Conservation (phyloP, 441 rosid genomes). For the Capsella rubella region DNA sequence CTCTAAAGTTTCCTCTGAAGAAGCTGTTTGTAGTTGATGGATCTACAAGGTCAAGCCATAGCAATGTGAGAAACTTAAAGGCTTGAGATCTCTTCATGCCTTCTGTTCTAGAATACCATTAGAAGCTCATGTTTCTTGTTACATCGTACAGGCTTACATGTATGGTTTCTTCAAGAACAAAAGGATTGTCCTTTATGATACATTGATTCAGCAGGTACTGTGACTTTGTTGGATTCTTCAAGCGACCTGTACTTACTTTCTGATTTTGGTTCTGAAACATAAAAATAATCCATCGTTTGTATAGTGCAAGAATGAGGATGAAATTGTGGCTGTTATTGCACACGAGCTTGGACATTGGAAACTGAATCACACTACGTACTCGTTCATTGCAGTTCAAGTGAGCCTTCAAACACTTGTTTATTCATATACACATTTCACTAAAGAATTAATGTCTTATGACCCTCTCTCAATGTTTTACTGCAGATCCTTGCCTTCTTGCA, state of each 20-base stretch:
- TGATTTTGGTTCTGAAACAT: conserved; percentile 12
- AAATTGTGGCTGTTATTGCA: conserved; percentile 95
- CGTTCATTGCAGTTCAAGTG: conserved; percentile 93
- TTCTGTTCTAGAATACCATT: conserved; percentile 21
- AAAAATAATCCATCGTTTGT: conserved; percentile 14
- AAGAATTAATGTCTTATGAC: conserved; percentile 1
- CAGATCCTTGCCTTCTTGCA: conserved; percentile 92
- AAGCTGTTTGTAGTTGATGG: conserved; percentile 98
- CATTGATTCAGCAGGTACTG: conserved; percentile 94
- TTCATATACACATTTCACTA: conserved; percentile 12
- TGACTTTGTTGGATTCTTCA: conserved; percentile 26
- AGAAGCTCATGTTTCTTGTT: conserved; percentile 29
- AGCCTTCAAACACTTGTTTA: conserved; percentile 13
- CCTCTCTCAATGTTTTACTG: conserved; percentile 12
- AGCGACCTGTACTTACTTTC: neutral
- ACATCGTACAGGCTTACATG: conserved; percentile 86
- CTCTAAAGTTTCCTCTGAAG: conserved; percentile 86
- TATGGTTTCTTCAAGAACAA: conserved; percentile 99
- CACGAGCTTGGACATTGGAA: conserved; percentile 99
- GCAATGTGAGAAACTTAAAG: conserved; percentile 76
- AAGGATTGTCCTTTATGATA: conserved; percentile 96
- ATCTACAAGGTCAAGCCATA: conserved; percentile 98
- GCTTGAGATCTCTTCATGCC: conserved; percentile 18
- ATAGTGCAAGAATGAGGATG: conserved; percentile 93
- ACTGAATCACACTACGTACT: conserved; percentile 91